Base-by-base conservation (phyloP, 2,329 filamentous ascomycete species). In the Monosporascus sp. region DNA sequence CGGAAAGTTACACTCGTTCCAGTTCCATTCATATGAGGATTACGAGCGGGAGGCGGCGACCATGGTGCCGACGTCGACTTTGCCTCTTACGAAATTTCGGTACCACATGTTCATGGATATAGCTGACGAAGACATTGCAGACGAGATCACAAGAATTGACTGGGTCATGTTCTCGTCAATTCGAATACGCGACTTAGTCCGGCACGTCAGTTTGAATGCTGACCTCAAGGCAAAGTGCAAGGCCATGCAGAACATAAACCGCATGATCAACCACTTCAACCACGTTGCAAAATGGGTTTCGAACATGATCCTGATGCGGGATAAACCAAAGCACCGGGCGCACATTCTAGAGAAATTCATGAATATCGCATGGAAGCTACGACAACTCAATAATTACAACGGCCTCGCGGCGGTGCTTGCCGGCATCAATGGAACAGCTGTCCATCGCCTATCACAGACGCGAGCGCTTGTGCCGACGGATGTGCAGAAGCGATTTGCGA, bases 161-260 rank as follows among this genome's bases (percentile, higher is more conserved):
- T 97, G 93, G 93, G 85, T 95, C 69, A 94, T 97, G 88, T 97
- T 97, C 70, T 95, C 89, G 50, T 92, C 91, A 1, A 96, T 97
- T 56, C 85, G 90, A 25, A 89, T 96, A 52, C 89, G 94, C 54
- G 94, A 99, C 70, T 84, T 97, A 48, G 88, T 97, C 43, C 88
- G 94, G 5, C 89, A 97, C 66, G 92, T 97, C 58, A 94, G 87
- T 64, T 75, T 97, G 47, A 83, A 86, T 0, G 65, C 79, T 1
- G 78, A 85, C 44, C 81, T 88, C 54, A 89, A 89, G 69, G 87
- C 89, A 64, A 86, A 84, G 62, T 90, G 86, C 68, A 86, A 83
- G 66, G 87, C 84, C 62, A 76, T 97, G 61, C 84, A 86, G 55
- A 93, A 96, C 65, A 90, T 97, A 50, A 92, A 94, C 65, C 88